phyloP scores from a whole-genome alignment of 805 yeast genomes.

The Monosporozyma servazzii region DNA sequence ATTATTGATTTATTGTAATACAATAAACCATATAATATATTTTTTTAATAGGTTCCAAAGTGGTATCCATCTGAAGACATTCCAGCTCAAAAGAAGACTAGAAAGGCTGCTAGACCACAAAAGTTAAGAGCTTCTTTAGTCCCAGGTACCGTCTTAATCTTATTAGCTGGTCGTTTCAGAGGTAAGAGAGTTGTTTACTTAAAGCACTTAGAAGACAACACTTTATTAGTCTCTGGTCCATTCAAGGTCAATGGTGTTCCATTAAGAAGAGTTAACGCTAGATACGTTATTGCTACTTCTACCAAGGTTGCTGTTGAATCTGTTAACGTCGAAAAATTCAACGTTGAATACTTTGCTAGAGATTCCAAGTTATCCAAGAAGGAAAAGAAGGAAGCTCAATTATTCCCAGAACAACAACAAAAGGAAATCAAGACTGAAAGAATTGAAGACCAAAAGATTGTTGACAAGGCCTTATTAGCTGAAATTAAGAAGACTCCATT shows the following conservation, averaged over 20 bases:
- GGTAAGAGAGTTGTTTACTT: conserved; percentile 98
- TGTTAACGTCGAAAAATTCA: conserved; percentile 81
- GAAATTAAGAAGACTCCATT: conserved; percentile 95
- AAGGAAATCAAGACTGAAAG: conserved; percentile 88
- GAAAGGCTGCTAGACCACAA: conserved; percentile 87
- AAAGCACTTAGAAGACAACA: conserved; percentile 94
- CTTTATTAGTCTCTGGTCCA: conserved; percentile 93
- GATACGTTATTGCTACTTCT: conserved; percentile 97
- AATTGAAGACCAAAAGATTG: conserved; percentile 89
- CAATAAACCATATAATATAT: not conserved
- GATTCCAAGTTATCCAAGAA: conserved; percentile 68
- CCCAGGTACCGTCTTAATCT: conserved; percentile 94
- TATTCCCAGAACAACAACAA: conserved; percentile 69
- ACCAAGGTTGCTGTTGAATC: conserved; percentile 72
- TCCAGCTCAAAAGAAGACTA: conserved; percentile 74
- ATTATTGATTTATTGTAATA: conserved; percentile 2
- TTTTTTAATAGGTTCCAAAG: conserved; percentile 53
- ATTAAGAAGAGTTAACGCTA: conserved; percentile 95
- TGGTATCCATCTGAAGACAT: conserved; percentile 90
- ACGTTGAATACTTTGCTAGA: conserved; percentile 89
- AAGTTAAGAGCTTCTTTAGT: conserved; percentile 89
- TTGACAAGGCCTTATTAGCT: conserved; percentile 82
- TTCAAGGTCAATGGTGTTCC: conserved; percentile 99
- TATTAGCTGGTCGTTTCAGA: conserved; percentile 98
- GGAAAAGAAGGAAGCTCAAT: conserved; percentile 80